These are phyloP conservation scores for Kazachstania taianensis DNA, from an alignment of 805 yeast species.

Conservation along the genomic window DNA sequence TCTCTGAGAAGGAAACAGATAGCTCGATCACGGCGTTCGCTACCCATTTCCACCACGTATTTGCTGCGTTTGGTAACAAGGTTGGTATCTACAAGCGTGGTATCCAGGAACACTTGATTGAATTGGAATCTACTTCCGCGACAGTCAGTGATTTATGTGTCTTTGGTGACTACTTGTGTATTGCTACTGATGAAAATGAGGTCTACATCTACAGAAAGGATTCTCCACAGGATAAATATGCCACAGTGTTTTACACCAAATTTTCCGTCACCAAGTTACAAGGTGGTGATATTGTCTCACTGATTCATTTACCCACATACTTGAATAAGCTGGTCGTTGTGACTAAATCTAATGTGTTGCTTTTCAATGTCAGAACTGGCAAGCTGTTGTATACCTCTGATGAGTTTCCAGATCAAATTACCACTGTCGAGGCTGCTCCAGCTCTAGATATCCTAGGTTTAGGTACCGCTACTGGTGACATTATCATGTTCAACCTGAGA, in stretches of 20 bases:
- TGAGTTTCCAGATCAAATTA: constrained; percentile 46
- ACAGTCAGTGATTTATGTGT: constrained; percentile 41
- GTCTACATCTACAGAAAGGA: constrained; percentile 48
- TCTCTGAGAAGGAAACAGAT: constrained; percentile 69
- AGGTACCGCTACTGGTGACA: constrained; percentile 61
- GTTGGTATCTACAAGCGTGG: constrained; percentile 83
- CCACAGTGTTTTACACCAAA: constrained; percentile 59
- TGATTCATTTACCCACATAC: constrained; percentile 79
- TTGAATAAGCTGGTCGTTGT: constrained; percentile 80
- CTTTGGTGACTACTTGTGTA: constrained; percentile 74
- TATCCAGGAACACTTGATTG: constrained; percentile 34
- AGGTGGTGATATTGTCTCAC: constrained; percentile 54
- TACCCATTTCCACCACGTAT: constrained; percentile 78
- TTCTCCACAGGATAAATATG: constrained; percentile 29
- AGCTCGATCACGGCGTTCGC: constrained; percentile 58
- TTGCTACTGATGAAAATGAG: constrained; percentile 36
- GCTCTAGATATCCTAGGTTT: constrained; percentile 75
- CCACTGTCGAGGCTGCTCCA: constrained; percentile 75
- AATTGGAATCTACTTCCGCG: constrained; percentile 24
- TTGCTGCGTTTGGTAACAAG: constrained; percentile 59
- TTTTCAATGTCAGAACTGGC: constrained; percentile 71
- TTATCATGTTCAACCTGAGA: constrained; percentile 56
- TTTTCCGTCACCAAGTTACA: constrained; percentile 42
- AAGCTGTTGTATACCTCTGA: constrained; percentile 51
- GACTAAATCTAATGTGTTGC: constrained; percentile 50